A percentile compares a stretch with the other conserved stretches of the same genome.
These are phyloP conservation scores for Brassica cretica DNA, from an alignment of 345 rosid genomes.

Conservation along the genomic window DNA sequence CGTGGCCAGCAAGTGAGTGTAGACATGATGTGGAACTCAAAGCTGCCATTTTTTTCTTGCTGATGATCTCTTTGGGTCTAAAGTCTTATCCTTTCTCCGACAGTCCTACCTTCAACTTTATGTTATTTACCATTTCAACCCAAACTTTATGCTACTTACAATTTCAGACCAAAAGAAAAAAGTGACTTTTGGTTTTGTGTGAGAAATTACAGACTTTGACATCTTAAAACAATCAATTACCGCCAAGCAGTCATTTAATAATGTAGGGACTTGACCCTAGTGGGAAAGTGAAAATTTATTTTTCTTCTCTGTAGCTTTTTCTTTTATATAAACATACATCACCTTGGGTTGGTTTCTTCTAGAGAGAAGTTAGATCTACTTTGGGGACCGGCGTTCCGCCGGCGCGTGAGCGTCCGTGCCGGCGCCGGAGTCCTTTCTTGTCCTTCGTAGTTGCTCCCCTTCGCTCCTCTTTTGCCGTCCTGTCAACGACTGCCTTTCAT, in stretches of 20 bases:
- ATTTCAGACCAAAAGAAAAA: neutral
- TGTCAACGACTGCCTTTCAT: too few species aligned
- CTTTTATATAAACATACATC: too few species aligned
- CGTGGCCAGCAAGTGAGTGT: conserved; percentile 5
- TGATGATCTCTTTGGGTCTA: neutral
- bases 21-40: conserved; percentile 33
- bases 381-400: too few species aligned
- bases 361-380: too few species aligned
- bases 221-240: neutral
- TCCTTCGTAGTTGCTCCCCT: too few species aligned
- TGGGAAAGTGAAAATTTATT: neutral
- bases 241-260: too few species aligned
- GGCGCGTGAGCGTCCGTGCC: too few species aligned
- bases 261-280: neutral
- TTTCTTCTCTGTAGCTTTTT: too few species aligned
- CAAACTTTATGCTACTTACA: neutral
- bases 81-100: conserved; percentile 34
- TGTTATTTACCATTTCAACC: neutral
- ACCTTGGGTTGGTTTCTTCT: too few species aligned
- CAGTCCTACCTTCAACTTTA: neutral
- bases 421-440: too few species aligned
- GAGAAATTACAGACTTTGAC: neutral
- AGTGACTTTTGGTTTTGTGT: neutral
- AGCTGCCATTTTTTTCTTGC: conserved; percentile 31
- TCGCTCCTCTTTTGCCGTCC: too few species aligned